Percentiles rank a stretch among this genome's conserved stretches.
phyloP scores from a whole-genome alignment of 2,329 filamentous ascomycete species.

The Cladosporium sphaerospermum region DNA sequence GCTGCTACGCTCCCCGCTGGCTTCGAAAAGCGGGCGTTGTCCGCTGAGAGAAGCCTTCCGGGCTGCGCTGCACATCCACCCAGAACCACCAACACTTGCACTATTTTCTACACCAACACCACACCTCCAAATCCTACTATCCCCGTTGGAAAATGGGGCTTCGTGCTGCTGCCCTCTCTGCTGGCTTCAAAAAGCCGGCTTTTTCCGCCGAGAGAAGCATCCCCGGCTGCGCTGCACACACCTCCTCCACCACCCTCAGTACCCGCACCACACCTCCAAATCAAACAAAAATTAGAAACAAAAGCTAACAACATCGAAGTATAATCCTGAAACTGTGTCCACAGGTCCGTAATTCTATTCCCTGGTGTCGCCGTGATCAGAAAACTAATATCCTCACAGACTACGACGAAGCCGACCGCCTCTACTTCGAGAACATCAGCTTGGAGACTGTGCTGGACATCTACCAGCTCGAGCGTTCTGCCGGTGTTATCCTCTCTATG shows the following conservation, averaged over 20 bases:
- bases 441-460: slow-evolving; percentile 88
- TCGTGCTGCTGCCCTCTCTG: background rate
- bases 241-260: no score
- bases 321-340: background rate
- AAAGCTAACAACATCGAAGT: background rate
- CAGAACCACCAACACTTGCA: no score
- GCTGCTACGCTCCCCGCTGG: background rate
- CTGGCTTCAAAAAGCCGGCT: background rate
- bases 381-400: slow-evolving; percentile 58
- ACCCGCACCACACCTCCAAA: no score
- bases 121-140: no score
- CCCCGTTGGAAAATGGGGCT: background rate
- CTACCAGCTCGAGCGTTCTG: slow-evolving; percentile 77
- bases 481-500: slow-evolving; percentile 88
- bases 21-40: background rate
- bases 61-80: no score
- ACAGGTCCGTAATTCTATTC: background rate
- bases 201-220: background rate
- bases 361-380: background rate
- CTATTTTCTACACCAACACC: no score
- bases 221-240: no score
- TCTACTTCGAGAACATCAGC: slow-evolving; percentile 96
- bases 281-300: background rate
- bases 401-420: slow-evolving; percentile 85
- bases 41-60: background rate